A percentile compares a stretch with the other conserved stretches of the same genome.
phyloP scores from a whole-genome alignment of 495 filamentous ascomycete genomes.

The Margaritispora aquatica region DNA sequence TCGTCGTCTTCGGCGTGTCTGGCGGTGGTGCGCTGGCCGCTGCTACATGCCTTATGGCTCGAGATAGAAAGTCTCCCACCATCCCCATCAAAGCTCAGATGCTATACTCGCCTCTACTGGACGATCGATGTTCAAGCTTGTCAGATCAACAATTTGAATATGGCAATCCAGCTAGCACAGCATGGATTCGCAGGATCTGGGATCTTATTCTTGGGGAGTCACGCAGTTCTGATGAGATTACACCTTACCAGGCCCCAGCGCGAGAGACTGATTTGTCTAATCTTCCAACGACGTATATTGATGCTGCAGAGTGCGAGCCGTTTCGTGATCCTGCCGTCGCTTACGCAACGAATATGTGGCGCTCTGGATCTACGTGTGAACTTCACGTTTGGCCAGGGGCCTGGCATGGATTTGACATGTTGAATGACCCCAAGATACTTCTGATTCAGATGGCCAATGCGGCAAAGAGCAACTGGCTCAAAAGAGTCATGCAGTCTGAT shows the following conservation, averaged over 20 bases:
- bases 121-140: conserved; percentile 7
- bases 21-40: conserved; percentile 28
- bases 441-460: not conserved
- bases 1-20: conserved; percentile 25
- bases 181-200: conserved; percentile 1
- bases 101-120: conserved; percentile 5
- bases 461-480: conserved; percentile 1
- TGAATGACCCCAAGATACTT: not conserved
- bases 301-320: conserved; percentile 6
- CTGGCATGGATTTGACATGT: conserved; percentile 9
- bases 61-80: conserved; percentile 14
- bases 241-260: conserved; percentile 6
- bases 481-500: not conserved
- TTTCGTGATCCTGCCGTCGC: conserved; percentile 1
- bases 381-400: conserved; percentile 14
- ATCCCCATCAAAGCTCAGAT: conserved; percentile 9
- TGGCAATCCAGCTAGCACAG: not conserved
- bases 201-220: not conserved
- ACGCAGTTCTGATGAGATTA: not conserved
- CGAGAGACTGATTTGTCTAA: conserved; percentile 3
- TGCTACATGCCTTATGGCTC: conserved; percentile 17
- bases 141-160: conserved; percentile 12
- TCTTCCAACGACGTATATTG: conserved; percentile 13
- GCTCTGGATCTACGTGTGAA: not conserved
- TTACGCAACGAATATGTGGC: conserved; percentile 10